Evolutionary conservation across 106 monocot genomes (phyloP), one percentile per base, ranked within the genome.

Genomic region (Iris macrosiphon): DNA sequence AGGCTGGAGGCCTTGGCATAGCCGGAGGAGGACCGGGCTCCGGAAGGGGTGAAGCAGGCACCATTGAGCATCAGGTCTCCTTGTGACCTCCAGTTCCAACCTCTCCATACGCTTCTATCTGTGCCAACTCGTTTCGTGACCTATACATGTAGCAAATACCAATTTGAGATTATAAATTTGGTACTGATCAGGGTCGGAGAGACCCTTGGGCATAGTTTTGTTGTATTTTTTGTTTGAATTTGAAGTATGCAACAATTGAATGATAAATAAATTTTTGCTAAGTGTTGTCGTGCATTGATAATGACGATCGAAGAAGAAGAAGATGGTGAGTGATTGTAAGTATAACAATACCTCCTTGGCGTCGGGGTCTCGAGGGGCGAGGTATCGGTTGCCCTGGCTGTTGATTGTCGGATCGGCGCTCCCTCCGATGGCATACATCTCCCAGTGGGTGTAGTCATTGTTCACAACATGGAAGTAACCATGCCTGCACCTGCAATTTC

Each of bases 361-460:
- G n/a, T 72, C 72, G 16, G 63, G 76, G 12, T 82, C 64, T 11
- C 19, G 15, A 2, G 82, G 82, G 25, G 82, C 82, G 6, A 77
- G 67, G 64, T 82, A 82, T 20, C 74, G 33, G 40, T 74, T 74
- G 35, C 67, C 74, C 61, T 74, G 74, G 45, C 74, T 74, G 55
- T 82, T 82, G 54, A 82, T 82, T 45, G 82, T 82, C 31, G 82
- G 82, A 14, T 69, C 49, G 2, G 82, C 76, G 27, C 82, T 82
- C 10, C 82, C 57, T 2, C 57, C 57, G 20, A 58, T 58, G 22
- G 57, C 57, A 12, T 58, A 58, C 57, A 58, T 58, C 40, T 58
- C 57, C 57, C 57, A 58, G 15, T 58, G 40, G 4, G 57, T 58
- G 57, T 58, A 58, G 57, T 40, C 57, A 41, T 58, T 58, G 57